Evolutionary conservation across 208 protist genomes (phyloP), one percentile per base, ranked within the genome.

Genomic region (Acanthamoeba healyi): DNA sequence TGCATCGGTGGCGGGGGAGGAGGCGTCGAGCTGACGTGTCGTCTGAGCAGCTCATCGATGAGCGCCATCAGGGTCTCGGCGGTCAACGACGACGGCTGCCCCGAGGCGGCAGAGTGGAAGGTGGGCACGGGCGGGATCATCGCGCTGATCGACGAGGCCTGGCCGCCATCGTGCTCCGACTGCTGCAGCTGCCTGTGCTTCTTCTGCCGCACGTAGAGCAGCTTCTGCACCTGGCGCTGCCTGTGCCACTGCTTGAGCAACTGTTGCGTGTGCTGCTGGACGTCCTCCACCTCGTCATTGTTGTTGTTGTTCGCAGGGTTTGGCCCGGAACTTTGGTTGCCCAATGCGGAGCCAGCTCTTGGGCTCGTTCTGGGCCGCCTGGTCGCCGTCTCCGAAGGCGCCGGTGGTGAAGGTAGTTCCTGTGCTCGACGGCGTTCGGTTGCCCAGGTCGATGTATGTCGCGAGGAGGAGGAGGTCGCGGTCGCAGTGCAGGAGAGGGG

Each of bases 141-240:
- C n/a, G n/a, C n/a, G n/a, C 14, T 10, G 32, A 44, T 5, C 29
- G 34, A 12, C 12, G 9, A 46, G 38, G 12, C 24, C 32, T 5
- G 7, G 70, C 29, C 10, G 5, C 26, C 29, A 32, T 44, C 70
- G n/a, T 54, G 49, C 10, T 54, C 10, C 49, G 49, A 15, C 49
- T 6, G 49, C 10, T 54, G 10, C 10, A 54, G 49, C 61, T 70
- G 6, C 61, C n/a, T 70, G 26, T 79, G 70, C 24, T 38, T 79
- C 70, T 79, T 79, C 32, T 44, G 70, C 24, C 42, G 5, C 29
- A 79, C 42, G 70, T 79, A 79, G 36, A 79, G 70, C 34, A 79
- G 70, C 70, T 79, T 79, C 70, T 79, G 34, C 70, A 79, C 70
- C 70, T 79, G 70, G 29, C 70, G 70, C 36, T 79, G 70, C 5